Percentiles rank a stretch among this genome's conserved stretches.
phyloP scores from a whole-genome alignment of 495 filamentous ascomycete genomes.

The Lentithecium fluviatile region DNA sequence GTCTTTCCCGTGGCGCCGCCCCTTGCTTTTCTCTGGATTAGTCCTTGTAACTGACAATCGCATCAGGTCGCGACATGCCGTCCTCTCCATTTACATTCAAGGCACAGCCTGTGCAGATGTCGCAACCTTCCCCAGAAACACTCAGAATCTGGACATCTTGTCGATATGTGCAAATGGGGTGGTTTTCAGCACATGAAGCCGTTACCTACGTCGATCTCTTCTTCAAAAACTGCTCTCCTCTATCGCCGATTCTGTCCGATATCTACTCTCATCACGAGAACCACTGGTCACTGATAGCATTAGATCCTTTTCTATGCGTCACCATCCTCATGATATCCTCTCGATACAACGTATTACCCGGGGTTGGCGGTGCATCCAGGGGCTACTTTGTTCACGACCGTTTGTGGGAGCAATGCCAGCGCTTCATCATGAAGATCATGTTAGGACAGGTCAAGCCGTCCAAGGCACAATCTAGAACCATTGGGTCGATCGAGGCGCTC shows the following conservation, averaged over 20 bases:
- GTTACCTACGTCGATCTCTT: conserved; percentile 48
- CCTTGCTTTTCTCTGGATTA: too few relatives aligned
- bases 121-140: conserved; percentile 36
- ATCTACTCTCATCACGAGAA: conserved; percentile 51
- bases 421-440: conserved; percentile 52
- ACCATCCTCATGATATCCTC: conserved; percentile 58
- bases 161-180: conserved; percentile 55
- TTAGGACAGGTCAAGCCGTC: conserved; percentile 53
- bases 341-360: conserved; percentile 49
- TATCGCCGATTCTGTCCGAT: conserved; percentile 55
- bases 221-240: conserved; percentile 53
- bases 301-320: conserved; percentile 52
- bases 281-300: conserved; percentile 49
- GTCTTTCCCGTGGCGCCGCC: too few relatives aligned
- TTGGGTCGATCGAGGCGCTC: conserved; percentile 54
- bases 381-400: conserved; percentile 57
- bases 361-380: conserved; percentile 52
- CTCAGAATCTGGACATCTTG: conserved; percentile 52
- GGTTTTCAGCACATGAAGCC: conserved; percentile 55
- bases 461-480: conserved; percentile 42
- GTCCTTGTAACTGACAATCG: too few relatives aligned
- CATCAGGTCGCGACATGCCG: not conserved
- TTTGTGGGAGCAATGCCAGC: conserved; percentile 56
- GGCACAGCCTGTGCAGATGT: conserved; percentile 33
- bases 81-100: conserved; percentile 32